Percentiles rank a stretch among this genome's conserved stretches.
Conservation (phyloP, 257 asterid species). For the Primulina tabacum region DNA sequence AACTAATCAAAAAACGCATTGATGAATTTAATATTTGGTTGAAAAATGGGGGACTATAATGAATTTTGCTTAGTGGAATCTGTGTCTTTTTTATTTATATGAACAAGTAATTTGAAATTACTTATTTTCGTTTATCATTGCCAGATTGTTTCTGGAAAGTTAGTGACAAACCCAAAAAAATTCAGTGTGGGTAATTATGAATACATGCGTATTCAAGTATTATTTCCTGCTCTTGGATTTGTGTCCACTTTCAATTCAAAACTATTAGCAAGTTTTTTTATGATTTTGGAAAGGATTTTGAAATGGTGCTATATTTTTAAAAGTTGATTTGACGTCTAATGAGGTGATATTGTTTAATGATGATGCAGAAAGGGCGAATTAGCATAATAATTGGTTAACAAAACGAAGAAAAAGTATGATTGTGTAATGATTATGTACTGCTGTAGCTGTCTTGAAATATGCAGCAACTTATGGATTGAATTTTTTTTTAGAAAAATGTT, state of each 20-base stretch:
- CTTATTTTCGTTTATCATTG: no score
- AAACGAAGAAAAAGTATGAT: background rate
- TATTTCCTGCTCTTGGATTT: background rate
- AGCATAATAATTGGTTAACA: background rate
- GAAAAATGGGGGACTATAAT: no score
- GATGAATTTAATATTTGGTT: no score
- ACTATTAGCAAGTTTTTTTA: background rate
- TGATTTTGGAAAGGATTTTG: background rate
- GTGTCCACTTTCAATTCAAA: background rate
- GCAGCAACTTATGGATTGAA: background rate
- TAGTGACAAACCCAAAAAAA: no score
- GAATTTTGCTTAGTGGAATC: no score
- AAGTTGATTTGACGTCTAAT: background rate
- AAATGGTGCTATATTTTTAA: background rate
- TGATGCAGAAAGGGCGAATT: background rate
- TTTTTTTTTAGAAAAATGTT: no score
- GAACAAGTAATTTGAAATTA: no score
- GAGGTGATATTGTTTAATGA: background rate
- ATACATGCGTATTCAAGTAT: no score
- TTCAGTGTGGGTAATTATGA: no score
- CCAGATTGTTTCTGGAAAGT: no score
- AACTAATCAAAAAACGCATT: no score
- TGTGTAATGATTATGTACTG: background rate
- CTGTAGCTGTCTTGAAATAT: background rate
- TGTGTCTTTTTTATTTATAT: no score